Evolutionary conservation across 768 basidiomycete genomes (phyloP), one percentile per base, ranked within the genome.

Genomic region (Arthromyces matolae): DNA sequence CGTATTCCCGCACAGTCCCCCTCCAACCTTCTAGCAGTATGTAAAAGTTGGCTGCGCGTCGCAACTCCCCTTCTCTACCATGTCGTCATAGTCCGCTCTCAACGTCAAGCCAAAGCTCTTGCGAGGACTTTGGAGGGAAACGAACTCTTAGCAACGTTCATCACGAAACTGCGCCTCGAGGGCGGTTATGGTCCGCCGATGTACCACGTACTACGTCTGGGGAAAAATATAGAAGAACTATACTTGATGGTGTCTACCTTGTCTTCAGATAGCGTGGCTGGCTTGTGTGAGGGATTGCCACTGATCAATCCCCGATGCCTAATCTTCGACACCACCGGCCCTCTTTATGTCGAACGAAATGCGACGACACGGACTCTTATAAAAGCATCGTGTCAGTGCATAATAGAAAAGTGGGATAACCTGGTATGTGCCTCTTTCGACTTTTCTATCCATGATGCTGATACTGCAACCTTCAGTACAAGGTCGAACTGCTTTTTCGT

Each of bases 121-220:
- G 52, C 52, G 12, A 38, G 37, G 0, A 48, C 56, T 0, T 45
- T 64, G 1, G 44, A 52, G 19, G 31, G 19, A 4, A 59, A 60
- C 33, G 16, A 28, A 9, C 34, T 45, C 5, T 52, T 63, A 3
- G 63, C 58, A 16, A 8, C 19, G 4, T 58, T 60, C 35, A 60
- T 62, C 34, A 53, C 54, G 42, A 62, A 61, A 34, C 47, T 64
- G 8, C 54, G 60, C 18, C 45, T 62, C 28, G 59, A 62, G 42
- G 58, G 60, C 8, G 58, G 56, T 1, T 60, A 52, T 12, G 55
- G 57, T 7, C 5, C 18, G 3, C 42, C 35, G 4, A 52, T 55
- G 50, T 27, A 46, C n/a, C 33, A 33, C 36, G 40, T 55, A 12
- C 28, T 55, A 22, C 23, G 32, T 12, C 5, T 29, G 8, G 7